Base-by-base conservation (phyloP, 768 basidiomycete genomes). In the Lactarius trivialis region DNA sequence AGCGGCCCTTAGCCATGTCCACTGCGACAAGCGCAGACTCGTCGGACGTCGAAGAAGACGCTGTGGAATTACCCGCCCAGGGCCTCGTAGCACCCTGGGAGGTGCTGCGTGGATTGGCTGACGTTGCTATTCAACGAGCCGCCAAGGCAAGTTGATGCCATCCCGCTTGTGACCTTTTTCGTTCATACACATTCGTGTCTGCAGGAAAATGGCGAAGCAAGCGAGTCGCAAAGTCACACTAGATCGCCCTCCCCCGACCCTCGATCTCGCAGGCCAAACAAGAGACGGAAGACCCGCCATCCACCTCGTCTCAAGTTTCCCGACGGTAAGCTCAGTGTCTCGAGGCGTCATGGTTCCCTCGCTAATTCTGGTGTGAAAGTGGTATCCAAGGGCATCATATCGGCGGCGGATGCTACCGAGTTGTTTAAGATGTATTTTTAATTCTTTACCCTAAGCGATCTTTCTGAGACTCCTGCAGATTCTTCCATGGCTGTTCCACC, bases 401-500 rank as follows among this genome's bases (percentile, higher is more conserved):
- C 85, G 2, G 92, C 94, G 71, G 78, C 80, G 28, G 93, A 97
- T 70, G 95, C 92, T 2, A 84, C 85, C 61, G 89, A 93, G 60
- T 73, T 97, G 56, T 93, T 96, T 75, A 81, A 83, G 70, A 88
- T 95, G 92, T 94, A 52, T 82, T 76, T 43, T 34, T 43, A 55
- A 63, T 37, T 39, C 30, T 11, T 37, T 21, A 7, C n/a, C 63
- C 49, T 36, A 36, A 68, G 62, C 48, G 63, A 65, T 48, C 64
- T 53, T 49, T 63, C 64, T 68, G 26, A 67, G 11, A 9, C 0
- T 49, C 55, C 63, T 55, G 14, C 65, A 96, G 93, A 72, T 96
- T 91, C 73, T 97, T 90, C 73, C 82, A 85, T 51, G 94, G 94
- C n/a, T 96, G 93, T 71, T 93, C 91, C 26, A 91, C 89, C 19